These are phyloP conservation scores for Tricholoma hemisulphureum DNA, from an alignment of 768 basidiomycete species.

Conservation along the genomic window DNA sequence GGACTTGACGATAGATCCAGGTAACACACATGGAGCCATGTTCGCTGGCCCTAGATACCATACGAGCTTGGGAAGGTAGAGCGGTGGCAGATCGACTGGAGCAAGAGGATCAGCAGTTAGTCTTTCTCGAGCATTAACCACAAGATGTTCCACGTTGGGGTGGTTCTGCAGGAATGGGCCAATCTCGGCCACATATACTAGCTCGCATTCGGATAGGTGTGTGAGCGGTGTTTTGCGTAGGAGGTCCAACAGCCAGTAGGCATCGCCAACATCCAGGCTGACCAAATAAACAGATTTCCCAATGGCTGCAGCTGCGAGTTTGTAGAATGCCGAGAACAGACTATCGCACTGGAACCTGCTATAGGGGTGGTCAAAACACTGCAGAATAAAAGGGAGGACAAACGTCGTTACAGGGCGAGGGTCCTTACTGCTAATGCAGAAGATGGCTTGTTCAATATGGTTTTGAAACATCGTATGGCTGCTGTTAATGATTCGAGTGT, in stretches of 20 bases:
- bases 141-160: not conserved
- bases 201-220: not conserved
- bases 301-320: not conserved
- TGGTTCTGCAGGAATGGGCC: not conserved
- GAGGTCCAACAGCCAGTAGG: not conserved
- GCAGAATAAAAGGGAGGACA: not conserved
- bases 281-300: not conserved
- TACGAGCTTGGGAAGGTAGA: not conserved
- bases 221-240: not conserved
- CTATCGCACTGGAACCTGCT: not conserved
- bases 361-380: too few relatives aligned
- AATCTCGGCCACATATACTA: not conserved
- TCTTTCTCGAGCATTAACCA: too few relatives aligned
- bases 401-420: not conserved
- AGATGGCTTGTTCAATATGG: not conserved
- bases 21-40: not conserved
- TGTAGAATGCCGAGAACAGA: not conserved
- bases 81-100: not conserved
- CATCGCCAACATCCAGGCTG: not conserved
- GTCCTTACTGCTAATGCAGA: not conserved
- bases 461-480: not conserved
- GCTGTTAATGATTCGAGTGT: not conserved
- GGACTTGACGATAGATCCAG: not conserved
- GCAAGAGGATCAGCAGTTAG: not conserved
- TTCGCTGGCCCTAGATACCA: not conserved